These are phyloP conservation scores for Aspergillus sp. DNA, from an alignment of 2,329 filamentous ascomycete genomes.

Conservation along the genomic window DNA sequence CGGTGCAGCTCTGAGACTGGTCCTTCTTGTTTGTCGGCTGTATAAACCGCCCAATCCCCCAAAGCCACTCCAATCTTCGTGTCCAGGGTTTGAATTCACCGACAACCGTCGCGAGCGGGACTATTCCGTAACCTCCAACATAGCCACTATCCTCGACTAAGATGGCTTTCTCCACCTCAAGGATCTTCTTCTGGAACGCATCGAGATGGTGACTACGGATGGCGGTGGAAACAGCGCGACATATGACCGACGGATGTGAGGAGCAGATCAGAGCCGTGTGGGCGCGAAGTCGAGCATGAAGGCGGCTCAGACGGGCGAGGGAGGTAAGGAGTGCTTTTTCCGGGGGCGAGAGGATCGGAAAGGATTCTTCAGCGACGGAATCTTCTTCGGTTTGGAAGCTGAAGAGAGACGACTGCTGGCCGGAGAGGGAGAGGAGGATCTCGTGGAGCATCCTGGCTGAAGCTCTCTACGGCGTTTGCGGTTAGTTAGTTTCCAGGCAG, in stretches of 20 bases:
- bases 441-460: slow-evolving; percentile 82
- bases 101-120: slow-evolving; percentile 82
- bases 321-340: slow-evolving; percentile 79
- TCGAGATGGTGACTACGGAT: slow-evolving; percentile 74
- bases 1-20: slow-evolving; percentile 53
- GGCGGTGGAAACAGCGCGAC: slow-evolving; percentile 79
- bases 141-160: slow-evolving; percentile 72
- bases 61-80: slow-evolving; percentile 81
- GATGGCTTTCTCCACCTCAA: slow-evolving; percentile 79
- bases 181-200: slow-evolving; percentile 77
- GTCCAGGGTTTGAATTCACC: slow-evolving; percentile 86
- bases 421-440: slow-evolving; percentile 92
- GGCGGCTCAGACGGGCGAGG: slow-evolving; percentile 72
- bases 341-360: slow-evolving; percentile 65
- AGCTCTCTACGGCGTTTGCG: slow-evolving; percentile 16
- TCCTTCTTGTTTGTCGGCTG: slow-evolving; percentile 42
- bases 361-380: slow-evolving; percentile 50
- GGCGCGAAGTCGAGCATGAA: slow-evolving; percentile 71
- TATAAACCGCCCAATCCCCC: slow-evolving; percentile 71
- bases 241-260: slow-evolving; percentile 76
- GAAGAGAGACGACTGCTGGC: slow-evolving; percentile 87
- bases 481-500: slow-evolving; percentile 6
- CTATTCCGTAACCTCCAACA: slow-evolving; percentile 90
- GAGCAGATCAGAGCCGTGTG: slow-evolving; percentile 67
- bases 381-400: slow-evolving; percentile 51